Evolutionary conservation across 2,329 filamentous ascomycete genomes (phyloP).

Genomic region (Cladophialophora chaetospira): DNA sequence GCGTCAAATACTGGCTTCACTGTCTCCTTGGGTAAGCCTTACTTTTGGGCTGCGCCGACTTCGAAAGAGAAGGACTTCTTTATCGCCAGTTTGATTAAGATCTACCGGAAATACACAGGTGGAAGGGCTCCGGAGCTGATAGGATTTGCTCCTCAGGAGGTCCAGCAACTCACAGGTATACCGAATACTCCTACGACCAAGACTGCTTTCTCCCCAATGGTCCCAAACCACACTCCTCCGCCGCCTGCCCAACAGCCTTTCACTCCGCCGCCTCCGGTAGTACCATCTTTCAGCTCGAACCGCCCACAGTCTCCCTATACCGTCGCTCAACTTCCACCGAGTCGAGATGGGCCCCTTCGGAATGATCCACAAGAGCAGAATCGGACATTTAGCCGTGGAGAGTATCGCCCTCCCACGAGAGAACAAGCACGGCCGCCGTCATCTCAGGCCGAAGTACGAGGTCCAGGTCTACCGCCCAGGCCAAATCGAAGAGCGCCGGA

Average conservation of each 20-base stretch:
- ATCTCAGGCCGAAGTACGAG: conserved; percentile 19
- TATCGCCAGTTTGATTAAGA: conserved; percentile 92
- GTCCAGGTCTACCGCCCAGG: conserved; percentile 10
- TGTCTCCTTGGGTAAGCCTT: conserved; percentile 87
- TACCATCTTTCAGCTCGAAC: conserved; percentile 2
- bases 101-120: conserved; percentile 93
- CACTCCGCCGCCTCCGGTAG: not conserved
- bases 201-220: conserved; percentile 31
- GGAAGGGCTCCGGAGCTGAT: conserved; percentile 76
- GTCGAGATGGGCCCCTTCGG: conserved; percentile 19
- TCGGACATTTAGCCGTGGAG: conserved; percentile 15
- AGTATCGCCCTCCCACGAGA: conserved; percentile 18
- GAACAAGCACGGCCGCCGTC: conserved; percentile 20
- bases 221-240: conserved; percentile 28
- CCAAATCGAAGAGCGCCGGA: conserved; percentile 7
- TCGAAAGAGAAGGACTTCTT: conserved; percentile 99
- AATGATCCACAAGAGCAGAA: conserved; percentile 19
- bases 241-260: conserved; percentile 13
- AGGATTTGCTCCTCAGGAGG: conserved; percentile 80
- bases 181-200: conserved; percentile 30
- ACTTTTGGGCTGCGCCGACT: conserved; percentile 94
- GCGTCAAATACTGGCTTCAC: conserved; percentile 81
- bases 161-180: conserved; percentile 71
- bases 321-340: conserved; percentile 18
- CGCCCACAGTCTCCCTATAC: conserved; percentile 29